Conservation (phyloP, 257 asterid genomes). For the Penstemon newberryi region DNA sequence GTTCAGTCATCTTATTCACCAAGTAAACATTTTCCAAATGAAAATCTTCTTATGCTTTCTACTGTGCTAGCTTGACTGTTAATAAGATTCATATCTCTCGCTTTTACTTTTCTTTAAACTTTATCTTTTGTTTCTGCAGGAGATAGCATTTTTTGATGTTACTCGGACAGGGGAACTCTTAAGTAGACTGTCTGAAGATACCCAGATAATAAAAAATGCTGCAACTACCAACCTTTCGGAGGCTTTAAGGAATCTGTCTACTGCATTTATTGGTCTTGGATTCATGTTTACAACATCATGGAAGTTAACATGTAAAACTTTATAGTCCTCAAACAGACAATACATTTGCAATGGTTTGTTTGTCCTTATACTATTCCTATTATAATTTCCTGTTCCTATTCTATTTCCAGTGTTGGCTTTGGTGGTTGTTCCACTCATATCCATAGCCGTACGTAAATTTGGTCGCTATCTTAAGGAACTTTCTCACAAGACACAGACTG, state of each 20-base stretch:
- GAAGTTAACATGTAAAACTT: conserved; percentile 57
- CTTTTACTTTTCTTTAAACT: background rate
- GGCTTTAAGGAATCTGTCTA: conserved; percentile 79
- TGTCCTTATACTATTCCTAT: background rate
- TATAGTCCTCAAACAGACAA: conserved; percentile 7
- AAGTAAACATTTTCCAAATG: conserved; percentile 44
- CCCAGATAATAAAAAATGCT: conserved; percentile 84
- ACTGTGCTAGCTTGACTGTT: conserved; percentile 2
- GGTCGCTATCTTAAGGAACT: conserved; percentile 81
- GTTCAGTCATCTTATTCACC: conserved; percentile 68
- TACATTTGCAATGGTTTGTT: background rate
- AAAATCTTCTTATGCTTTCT: conserved; percentile 6
- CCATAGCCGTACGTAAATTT: conserved; percentile 63
- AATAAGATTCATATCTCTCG: background rate
- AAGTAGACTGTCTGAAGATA: conserved; percentile 93
- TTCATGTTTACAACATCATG: conserved; percentile 89
- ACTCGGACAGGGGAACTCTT: conserved; percentile 93
- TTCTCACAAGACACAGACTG: conserved; percentile 86
- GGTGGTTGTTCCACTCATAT: conserved; percentile 77
- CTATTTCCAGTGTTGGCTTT: conserved; percentile 66
- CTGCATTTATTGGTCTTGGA: conserved; percentile 78
- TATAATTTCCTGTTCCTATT: conserved; percentile 13
- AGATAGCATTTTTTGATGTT: conserved; percentile 84
- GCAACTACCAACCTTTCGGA: conserved; percentile 92
- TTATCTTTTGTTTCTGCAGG: conserved; percentile 40